Conservation (phyloP, 139 green algal species). For the Chlamydomonas asymmetrica region DNA sequence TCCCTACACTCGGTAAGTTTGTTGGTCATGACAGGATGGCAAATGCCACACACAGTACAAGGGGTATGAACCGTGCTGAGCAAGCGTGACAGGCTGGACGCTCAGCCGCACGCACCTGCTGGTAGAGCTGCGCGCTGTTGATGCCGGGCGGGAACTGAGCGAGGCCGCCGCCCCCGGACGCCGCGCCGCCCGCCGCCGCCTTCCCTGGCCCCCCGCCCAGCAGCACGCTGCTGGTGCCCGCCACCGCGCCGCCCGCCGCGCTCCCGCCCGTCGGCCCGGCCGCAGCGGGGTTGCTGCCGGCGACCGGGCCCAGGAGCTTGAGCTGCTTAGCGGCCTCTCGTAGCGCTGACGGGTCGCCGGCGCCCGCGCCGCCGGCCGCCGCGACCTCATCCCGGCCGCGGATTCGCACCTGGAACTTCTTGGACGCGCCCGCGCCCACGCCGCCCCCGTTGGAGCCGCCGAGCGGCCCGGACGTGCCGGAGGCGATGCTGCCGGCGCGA, state of each 20-base stretch:
- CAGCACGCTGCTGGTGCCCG: too few species aligned
- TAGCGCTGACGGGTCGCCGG: not conserved
- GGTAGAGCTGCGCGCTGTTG: conserved; percentile 16
- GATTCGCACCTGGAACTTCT: conserved; percentile 24
- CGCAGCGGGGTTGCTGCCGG: not conserved
- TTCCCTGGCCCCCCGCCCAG: too few species aligned
- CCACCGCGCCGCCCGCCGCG: too few species aligned
- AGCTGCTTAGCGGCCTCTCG: not conserved
- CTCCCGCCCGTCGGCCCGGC: not conserved
- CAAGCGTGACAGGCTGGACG: too few species aligned
- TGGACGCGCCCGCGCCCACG: not conserved
- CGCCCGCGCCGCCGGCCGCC: not conserved
- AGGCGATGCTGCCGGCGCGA: not conserved
- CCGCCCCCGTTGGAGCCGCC: not conserved
- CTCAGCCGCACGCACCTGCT: too few species aligned
- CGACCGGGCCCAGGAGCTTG: conserved; percentile 4
- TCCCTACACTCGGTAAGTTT: too few species aligned
- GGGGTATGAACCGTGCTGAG: too few species aligned
- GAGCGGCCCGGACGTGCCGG: not conserved
- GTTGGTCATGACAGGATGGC: too few species aligned
- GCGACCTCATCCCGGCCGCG: not conserved
- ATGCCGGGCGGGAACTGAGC: conserved; percentile 20
- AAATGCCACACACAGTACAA: too few species aligned
- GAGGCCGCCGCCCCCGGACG: too few species aligned
- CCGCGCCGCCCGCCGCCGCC: too few species aligned